Evolutionary conservation across 2,329 filamentous ascomycete species (phyloP).

Genomic region (Rhynchosporium agropyri): DNA sequence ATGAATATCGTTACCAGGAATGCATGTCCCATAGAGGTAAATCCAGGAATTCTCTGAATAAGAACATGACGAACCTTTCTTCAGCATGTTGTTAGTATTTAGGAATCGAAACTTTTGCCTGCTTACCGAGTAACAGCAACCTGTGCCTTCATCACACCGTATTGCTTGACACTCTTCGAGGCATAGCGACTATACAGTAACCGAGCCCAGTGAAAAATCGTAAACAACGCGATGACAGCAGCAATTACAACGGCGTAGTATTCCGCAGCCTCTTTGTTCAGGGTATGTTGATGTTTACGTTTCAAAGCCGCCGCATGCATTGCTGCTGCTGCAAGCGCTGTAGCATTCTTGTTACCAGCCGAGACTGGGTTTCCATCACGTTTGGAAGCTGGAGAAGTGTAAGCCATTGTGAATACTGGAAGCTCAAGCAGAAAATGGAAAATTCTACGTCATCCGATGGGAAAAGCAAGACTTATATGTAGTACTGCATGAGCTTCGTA

Average conservation of each 20-base stretch:
- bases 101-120: neutral
- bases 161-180: slow-evolving; percentile 24
- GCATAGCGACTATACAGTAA: slow-evolving; percentile 31
- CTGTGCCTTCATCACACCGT: slow-evolving; percentile 26
- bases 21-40: slow-evolving; percentile 47
- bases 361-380: neutral
- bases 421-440: neutral
- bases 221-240: slow-evolving; percentile 32
- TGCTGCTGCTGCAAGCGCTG: slow-evolving; percentile 25
- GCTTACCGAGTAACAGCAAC: slow-evolving; percentile 29
- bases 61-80: slow-evolving; percentile 30
- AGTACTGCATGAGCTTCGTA: neutral
- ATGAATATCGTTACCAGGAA: slow-evolving; percentile 44
- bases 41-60: slow-evolving; percentile 38
- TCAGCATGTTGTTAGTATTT: neutral
- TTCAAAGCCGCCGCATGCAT: slow-evolving; percentile 8
- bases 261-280: slow-evolving; percentile 27
- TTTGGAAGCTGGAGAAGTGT: slow-evolving; percentile 21
- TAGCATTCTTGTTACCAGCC: slow-evolving; percentile 20
- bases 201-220: slow-evolving; percentile 32
- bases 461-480: slow-evolving; percentile 1
- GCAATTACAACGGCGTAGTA: slow-evolving; percentile 32
- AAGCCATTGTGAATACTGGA: neutral
- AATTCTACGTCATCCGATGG: neutral
- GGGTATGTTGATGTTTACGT: slow-evolving; percentile 15